Base-by-base conservation (phyloP, 345 rosid species). In the Bretschneidera sinensis region DNA sequence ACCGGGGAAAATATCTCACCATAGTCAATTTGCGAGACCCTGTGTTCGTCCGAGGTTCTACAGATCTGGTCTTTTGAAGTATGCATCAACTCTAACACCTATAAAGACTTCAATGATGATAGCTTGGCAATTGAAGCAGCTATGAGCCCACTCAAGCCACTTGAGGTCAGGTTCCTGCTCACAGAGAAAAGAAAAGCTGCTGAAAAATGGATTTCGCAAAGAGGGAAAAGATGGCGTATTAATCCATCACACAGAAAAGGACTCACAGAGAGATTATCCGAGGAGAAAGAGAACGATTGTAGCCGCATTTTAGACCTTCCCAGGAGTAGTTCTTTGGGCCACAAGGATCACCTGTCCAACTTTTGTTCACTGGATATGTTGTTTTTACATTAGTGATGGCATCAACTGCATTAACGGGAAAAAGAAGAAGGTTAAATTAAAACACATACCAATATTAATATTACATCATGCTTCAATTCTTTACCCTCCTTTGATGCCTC, bases 311-410 rank as follows among this genome's bases (percentile, higher is more conserved):
- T 21, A 84, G 21, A 67, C 90, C 81, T 43, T 79, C 80, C 87
- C 85, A 82, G 48, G 62, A 52, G 60, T 58, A 84, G 15, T 23
- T 68, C 48, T 56, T 68, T 45, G 87, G 90, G 17, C 68, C 61
- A 65, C 87, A 79, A 54, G 87, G 87, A 74, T 84, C 90, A 48
- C 90, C 87, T 35, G 57, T 74, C 90, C 83, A 84, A 17, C 54
- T 53, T 39, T 71, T 73, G 16, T 49, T 74, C 55, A 79, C 71
- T 61, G 65, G 69, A 57, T 76, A 81, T 0, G 57, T 43, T 28
- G 72, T 54, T 48, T 62, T 78, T 64, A 78, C 78, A 65, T 51
- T 61, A 51, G 52, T 65, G 17, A 79, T 68, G 2, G 76, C 79
- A n/a, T 60, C 18, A 71, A 62, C 86, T 81, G 55, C 61, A 21